Conservation (phyloP, 169 alveolate genomes). For the Plasmodium malariae region DNA sequence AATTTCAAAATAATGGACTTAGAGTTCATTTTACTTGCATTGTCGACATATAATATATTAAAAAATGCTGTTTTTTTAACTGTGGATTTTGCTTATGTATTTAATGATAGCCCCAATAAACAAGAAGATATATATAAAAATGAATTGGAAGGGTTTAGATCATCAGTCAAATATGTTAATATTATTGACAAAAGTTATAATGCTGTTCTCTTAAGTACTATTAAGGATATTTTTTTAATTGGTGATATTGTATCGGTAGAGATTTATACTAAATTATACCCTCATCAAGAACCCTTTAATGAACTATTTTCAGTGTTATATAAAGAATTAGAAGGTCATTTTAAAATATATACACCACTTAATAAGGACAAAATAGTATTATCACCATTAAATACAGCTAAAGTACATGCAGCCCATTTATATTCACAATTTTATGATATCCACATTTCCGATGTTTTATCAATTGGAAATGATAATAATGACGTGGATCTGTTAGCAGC, state of each 20-base stretch:
- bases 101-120: neutral
- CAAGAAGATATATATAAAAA: neutral
- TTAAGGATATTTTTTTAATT: slow-evolving; percentile 29
- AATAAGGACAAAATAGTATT: slow-evolving; percentile 6
- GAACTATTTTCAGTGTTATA: neutral
- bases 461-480: slow-evolving; percentile 52
- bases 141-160: neutral
- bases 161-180: neutral
- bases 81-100: slow-evolving; percentile 22
- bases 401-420: slow-evolving; percentile 10
- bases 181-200: neutral
- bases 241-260: slow-evolving; percentile 48
- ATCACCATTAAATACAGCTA: slow-evolving; percentile 52
- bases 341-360: slow-evolving; percentile 19
- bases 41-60: slow-evolving; percentile 11
- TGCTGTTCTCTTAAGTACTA: slow-evolving; percentile 14
- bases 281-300: slow-evolving; percentile 7
- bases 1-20: slow-evolving; percentile 31
- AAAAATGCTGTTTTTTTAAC: slow-evolving; percentile 30
- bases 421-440: slow-evolving; percentile 31
- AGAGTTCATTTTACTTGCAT: slow-evolving; percentile 28
- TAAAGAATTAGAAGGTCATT: slow-evolving; percentile 16
- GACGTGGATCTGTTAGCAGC: slow-evolving; percentile 51
- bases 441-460: slow-evolving; percentile 16
- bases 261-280: slow-evolving; percentile 13